These are phyloP conservation scores for Fusarium sp. DNA, from an alignment of 2,329 filamentous ascomycete species.

Conservation along the genomic window DNA sequence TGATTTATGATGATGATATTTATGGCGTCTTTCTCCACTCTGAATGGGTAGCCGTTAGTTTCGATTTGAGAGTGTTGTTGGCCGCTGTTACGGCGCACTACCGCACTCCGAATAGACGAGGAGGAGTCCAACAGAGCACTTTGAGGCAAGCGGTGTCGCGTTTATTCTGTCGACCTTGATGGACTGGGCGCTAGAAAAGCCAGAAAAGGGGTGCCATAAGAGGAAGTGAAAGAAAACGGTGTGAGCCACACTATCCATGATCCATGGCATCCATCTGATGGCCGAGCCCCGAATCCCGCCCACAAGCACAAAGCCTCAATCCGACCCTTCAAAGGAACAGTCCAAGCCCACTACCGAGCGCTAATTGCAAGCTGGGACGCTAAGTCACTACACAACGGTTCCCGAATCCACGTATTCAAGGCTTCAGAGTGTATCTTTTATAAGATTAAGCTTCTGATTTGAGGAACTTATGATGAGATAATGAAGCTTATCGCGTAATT, in stretches of 20 bases:
- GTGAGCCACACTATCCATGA: slow-evolving; percentile 32
- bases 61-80: slow-evolving; percentile 21
- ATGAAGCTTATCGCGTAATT: background rate
- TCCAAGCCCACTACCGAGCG: slow-evolving; percentile 31
- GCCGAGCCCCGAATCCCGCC: slow-evolving; percentile 29
- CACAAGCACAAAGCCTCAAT: slow-evolving; percentile 37
- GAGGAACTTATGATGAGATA: background rate
- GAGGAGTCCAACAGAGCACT: background rate
- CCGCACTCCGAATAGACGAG: slow-evolving; percentile 37
- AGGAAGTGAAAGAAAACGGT: slow-evolving; percentile 40
- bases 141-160: background rate
- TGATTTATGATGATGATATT: slow-evolving; percentile 37
- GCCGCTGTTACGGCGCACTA: slow-evolving; percentile 24
- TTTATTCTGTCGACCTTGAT: slow-evolving; percentile 28
- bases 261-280: slow-evolving; percentile 33
- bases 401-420: slow-evolving; percentile 21
- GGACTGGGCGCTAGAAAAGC: background rate
- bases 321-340: slow-evolving; percentile 20
- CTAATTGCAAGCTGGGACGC: slow-evolving; percentile 22
- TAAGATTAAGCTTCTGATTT: background rate
- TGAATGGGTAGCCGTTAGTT: slow-evolving; percentile 27
- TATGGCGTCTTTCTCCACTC: slow-evolving; percentile 31
- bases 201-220: slow-evolving; percentile 7
- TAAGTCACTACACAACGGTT: slow-evolving; percentile 29
- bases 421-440: background rate